Evolutionary conservation across 2,329 filamentous ascomycete genomes (phyloP).

Genomic region (Thermoascus crustaceus): DNA sequence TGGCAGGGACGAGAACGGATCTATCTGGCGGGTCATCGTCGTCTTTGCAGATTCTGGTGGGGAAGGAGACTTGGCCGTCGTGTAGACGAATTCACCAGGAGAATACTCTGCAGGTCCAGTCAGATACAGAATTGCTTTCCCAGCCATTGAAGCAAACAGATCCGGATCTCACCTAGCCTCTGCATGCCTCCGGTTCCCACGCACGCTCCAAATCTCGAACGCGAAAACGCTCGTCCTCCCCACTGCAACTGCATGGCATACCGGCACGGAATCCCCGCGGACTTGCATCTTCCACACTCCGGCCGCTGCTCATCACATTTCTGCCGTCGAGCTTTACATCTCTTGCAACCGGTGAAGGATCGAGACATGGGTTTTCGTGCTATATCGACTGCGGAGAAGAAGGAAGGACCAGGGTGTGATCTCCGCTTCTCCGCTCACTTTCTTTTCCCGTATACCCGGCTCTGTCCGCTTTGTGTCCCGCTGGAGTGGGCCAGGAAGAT

Average conservation of each 20-base stretch:
- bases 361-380: slow-evolving; percentile 33
- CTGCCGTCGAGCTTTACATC: slow-evolving; percentile 37
- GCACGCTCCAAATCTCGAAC: slow-evolving; percentile 30
- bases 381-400: too few species aligned
- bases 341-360: slow-evolving; percentile 36
- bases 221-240: slow-evolving; percentile 35
- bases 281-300: slow-evolving; percentile 32
- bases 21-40: slow-evolving; percentile 21
- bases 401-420: too few species aligned
- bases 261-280: slow-evolving; percentile 29
- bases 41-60: slow-evolving; percentile 13
- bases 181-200: slow-evolving; percentile 28
- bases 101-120: slow-evolving; percentile 25
- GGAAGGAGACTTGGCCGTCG: slow-evolving; percentile 18
- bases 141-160: too few species aligned
- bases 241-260: slow-evolving; percentile 37
- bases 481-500: too few species aligned
- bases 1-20: slow-evolving; percentile 31
- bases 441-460: too few species aligned
- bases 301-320: slow-evolving; percentile 40
- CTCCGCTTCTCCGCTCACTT: too few species aligned
- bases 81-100: slow-evolving; percentile 33
- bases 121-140: too few species aligned
- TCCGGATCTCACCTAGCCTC: slow-evolving; percentile 22
- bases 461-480: too few species aligned